Evolutionary conservation across 23 red algal genomes (phyloP), one percentile per base, ranked within the genome.

Genomic region (Pyropia haitanensis): DNA sequence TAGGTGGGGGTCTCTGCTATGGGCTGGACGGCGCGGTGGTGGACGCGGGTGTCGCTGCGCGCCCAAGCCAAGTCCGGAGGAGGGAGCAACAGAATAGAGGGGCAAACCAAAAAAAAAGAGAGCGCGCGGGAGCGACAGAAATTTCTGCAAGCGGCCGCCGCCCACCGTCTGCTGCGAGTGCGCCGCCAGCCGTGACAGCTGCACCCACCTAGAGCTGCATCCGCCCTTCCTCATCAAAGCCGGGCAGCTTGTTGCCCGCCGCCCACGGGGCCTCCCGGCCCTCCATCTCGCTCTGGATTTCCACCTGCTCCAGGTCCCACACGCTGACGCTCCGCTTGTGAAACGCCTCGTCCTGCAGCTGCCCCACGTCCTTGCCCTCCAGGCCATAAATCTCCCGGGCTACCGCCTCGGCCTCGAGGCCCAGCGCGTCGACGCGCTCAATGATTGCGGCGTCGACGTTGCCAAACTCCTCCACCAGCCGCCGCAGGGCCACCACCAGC

Each of bases 271-370:
- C 71, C 46, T 81, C 71, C 24, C 78, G 65, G 48, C 90, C 90
- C 56, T 76, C 39, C 53, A 88, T 66, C 60, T 87, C 76, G 20
- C 74, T 70, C 34, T 87, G 75, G 31, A 88, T 55, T 82, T 98
- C 94, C 73, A 87, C 70, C 56, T 67, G 53, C 60, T 90, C 94
- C 54, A 98, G 65, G 46, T 98, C 94, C 71, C 73, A 98, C 32
- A 98, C 70, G n/a, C 79, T 87, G 25, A 98, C 54, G 21, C 67
- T 77, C 5, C 88, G 67, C 63, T 81, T 87, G 51, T 88, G 77
- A 72, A 95, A 98, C 0, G 94, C 85, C 70, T 98, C 94, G 34
- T 98, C 80, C 66, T 98, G 94, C 59, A 98, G 48, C 25, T 80
- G 71, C 26, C 78, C 52, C 31, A 86, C 56, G 64, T 87, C 80